These are phyloP conservation scores for Lactuca sativa DNA, from an alignment of 129 eudicot genomes.

Conservation along the genomic window DNA sequence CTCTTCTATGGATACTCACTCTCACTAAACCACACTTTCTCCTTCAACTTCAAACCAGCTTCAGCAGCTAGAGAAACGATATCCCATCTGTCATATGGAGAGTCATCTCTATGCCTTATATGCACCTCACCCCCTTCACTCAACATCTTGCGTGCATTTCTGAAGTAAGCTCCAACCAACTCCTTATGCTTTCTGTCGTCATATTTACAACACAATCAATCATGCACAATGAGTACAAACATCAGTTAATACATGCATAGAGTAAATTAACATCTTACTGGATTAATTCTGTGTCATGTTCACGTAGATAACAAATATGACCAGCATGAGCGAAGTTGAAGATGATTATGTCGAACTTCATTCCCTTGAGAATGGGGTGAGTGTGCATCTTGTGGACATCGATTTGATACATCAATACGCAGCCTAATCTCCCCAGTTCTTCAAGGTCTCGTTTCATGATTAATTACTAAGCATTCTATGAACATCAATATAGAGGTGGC, in stretches of 20 bases:
- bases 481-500: neutral
- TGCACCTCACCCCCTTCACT: slow-evolving; percentile 51
- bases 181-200: slow-evolving; percentile 36
- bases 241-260: neutral
- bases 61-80: slow-evolving; percentile 36
- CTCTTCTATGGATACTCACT: slow-evolving; percentile 42
- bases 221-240: neutral
- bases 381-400: slow-evolving; percentile 38
- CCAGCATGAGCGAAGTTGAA: slow-evolving; percentile 55
- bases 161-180: slow-evolving; percentile 37
- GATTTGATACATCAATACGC: slow-evolving; percentile 36
- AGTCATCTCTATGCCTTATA: slow-evolving; percentile 46
- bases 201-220: neutral
- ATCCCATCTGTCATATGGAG: slow-evolving; percentile 43
- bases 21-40: slow-evolving; percentile 19
- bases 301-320: slow-evolving; percentile 11
- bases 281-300: slow-evolving; percentile 19
- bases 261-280: slow-evolving; percentile 19
- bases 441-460: slow-evolving; percentile 33
- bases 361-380: slow-evolving; percentile 26
- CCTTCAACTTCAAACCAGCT: slow-evolving; percentile 31
- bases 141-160: slow-evolving; percentile 42
- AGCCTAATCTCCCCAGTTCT: slow-evolving; percentile 30
- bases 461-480: slow-evolving; percentile 5
- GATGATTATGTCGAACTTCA: slow-evolving; percentile 37